These are phyloP conservation scores for Picea abies DNA, from an alignment of 83 land plant genomes.

Conservation along the genomic window DNA sequence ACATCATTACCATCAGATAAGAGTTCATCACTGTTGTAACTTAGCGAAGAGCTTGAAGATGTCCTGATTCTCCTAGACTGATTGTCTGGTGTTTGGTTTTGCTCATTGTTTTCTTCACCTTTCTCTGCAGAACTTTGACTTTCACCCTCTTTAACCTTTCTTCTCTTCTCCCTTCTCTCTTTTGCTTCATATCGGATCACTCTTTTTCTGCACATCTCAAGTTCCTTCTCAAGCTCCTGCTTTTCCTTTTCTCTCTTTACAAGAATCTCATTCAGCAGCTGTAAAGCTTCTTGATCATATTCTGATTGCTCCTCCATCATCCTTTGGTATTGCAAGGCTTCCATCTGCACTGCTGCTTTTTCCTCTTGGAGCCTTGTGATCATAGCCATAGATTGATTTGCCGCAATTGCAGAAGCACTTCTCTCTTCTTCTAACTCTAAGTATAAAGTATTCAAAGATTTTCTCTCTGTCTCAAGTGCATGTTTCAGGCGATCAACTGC, in stretches of 20 bases:
- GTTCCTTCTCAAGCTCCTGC: constrained; percentile 64
- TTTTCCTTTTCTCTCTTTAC: constrained; percentile 72
- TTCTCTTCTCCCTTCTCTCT: constrained; percentile 36
- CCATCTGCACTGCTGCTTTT: constrained; percentile 83
- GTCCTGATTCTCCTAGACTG: constrained; percentile 24
- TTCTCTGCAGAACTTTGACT: constrained; percentile 5
- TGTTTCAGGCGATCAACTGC: constrained; percentile 46
- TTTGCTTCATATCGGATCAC: constrained; percentile 40
- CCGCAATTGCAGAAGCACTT: constrained; percentile 69
- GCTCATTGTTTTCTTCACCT: constrained; percentile 3
- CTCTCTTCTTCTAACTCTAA: constrained; percentile 74
- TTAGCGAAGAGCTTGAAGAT: constrained; percentile 45
- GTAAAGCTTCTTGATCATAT: constrained; percentile 80
- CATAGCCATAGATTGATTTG: constrained; percentile 83
- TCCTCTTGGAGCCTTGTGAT: constrained; percentile 77
- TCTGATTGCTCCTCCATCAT: constrained; percentile 86
- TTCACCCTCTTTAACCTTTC: constrained; percentile 6
- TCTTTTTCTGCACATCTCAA: constrained; percentile 50
- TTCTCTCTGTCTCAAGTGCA: constrained; percentile 50
- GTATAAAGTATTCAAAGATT: constrained; percentile 52
- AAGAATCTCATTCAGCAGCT: constrained; percentile 70
- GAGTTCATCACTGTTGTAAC: constrained; percentile 46
- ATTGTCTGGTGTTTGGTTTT: constrained; percentile 8
- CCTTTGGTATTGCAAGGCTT: constrained; percentile 72
- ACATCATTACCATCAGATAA: constrained; percentile 43